Conservation (phyloP, 2,329 filamentous ascomycete genomes). For the Tolypocladium amazonense region DNA sequence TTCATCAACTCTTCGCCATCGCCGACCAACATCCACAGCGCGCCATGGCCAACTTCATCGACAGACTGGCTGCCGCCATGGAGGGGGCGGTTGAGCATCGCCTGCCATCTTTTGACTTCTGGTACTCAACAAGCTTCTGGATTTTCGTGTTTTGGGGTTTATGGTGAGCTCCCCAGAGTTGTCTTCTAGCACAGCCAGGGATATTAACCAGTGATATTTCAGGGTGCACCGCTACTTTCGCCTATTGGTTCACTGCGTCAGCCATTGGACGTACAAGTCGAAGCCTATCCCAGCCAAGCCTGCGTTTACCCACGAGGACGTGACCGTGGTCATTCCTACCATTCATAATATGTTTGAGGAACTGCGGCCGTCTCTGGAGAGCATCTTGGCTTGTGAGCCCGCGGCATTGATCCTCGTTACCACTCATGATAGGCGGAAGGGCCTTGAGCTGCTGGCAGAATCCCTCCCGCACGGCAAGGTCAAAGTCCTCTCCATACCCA, state of each 20-base stretch:
- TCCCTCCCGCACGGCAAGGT: constrained; percentile 52
- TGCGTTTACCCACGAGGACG: constrained; percentile 69
- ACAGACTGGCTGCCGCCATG: constrained; percentile 8
- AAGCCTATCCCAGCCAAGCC: constrained; percentile 74
- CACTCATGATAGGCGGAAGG: constrained; percentile 66
- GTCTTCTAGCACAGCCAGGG: background rate
- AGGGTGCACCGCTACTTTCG: constrained; percentile 85
- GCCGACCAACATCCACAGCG: background rate
- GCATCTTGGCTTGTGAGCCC: constrained; percentile 61
- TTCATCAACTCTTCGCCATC: background rate
- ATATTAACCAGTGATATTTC: background rate
- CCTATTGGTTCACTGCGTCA: constrained; percentile 72
- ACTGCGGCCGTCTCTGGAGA: constrained; percentile 68
- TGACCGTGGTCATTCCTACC: constrained; percentile 88
- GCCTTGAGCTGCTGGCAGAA: constrained; percentile 55
- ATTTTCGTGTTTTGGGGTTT: constrained; percentile 28
- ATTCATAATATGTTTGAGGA: constrained; percentile 82
- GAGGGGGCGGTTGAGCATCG: constrained; percentile 2
- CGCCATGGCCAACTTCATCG: background rate
- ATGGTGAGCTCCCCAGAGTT: constrained; percentile 31
- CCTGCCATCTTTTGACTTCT: constrained; percentile 20
- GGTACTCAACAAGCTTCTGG: constrained; percentile 37
- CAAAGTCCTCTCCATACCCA: constrained; percentile 63
- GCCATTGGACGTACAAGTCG: constrained; percentile 80
- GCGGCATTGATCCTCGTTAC: constrained; percentile 76